A percentile compares a stretch with the other conserved stretches of the same genome.
phyloP scores from a whole-genome alignment of 352 stramenopile genomes.

The Phytopythium boreale region DNA sequence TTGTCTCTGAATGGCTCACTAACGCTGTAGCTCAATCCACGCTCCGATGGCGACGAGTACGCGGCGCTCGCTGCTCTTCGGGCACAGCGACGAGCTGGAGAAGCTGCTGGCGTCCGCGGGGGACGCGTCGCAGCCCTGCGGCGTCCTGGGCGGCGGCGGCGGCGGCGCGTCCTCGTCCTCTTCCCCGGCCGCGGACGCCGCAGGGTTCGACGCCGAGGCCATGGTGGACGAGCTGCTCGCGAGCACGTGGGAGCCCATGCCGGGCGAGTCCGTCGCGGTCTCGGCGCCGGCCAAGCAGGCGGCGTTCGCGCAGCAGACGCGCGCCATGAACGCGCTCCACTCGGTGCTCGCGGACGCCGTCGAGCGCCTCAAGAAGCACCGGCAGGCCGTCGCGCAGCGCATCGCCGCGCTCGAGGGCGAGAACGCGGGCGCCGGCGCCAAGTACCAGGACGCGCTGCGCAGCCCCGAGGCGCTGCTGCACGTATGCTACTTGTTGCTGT shows the following conservation, averaged over 20 bases:
- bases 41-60: neutral
- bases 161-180: too few relatives aligned
- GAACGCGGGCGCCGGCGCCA: slow-evolving; percentile 46
- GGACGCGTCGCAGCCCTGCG: slow-evolving; percentile 1
- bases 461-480: slow-evolving; percentile 57
- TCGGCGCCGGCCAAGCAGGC: slow-evolving; percentile 6
- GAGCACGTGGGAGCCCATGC: slow-evolving; percentile 44
- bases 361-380: slow-evolving; percentile 51
- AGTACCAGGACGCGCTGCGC: slow-evolving; percentile 61
- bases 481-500: slow-evolving; percentile 19
- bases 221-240: slow-evolving; percentile 81
- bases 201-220: slow-evolving; percentile 51
- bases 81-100: slow-evolving; percentile 53
- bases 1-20: too few relatives aligned
- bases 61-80: slow-evolving; percentile 6
- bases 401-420: slow-evolving; percentile 64
- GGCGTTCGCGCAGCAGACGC: slow-evolving; percentile 57
- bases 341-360: slow-evolving; percentile 55
- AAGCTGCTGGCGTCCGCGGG: slow-evolving; percentile 46
- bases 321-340: slow-evolving; percentile 65
- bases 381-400: slow-evolving; percentile 47
- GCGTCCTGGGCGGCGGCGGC: slow-evolving; percentile 1
- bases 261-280: neutral
- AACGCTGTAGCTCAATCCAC: too few relatives aligned
- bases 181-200: neutral